These are phyloP conservation scores for Suhomyces panamericanus DNA, from an alignment of 1,139 yeast species.

Conservation along the genomic window DNA sequence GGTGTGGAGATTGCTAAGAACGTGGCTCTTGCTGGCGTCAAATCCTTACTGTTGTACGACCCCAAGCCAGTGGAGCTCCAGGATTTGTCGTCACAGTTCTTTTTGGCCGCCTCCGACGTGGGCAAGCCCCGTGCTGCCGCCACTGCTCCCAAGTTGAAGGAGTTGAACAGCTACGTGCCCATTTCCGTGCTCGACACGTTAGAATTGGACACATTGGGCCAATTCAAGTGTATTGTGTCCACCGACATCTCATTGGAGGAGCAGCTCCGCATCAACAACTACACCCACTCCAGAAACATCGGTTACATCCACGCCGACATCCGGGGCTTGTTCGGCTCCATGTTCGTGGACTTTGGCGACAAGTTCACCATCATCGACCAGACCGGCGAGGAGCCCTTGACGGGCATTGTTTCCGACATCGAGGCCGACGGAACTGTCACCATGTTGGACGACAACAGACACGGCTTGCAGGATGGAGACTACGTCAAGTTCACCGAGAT, in stretches of 20 bases:
- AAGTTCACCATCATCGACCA: conserved; percentile 78
- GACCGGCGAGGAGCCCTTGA: conserved; percentile 88
- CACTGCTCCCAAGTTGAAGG: conserved; percentile 66
- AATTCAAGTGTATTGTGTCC: conserved; percentile 79
- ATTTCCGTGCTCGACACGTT: conserved; percentile 64
- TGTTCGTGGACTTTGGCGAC: conserved; percentile 88
- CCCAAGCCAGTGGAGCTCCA: conserved; percentile 64
- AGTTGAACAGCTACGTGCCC: conserved; percentile 88
- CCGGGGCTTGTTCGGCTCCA: conserved; percentile 84
- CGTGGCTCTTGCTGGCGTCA: conserved; percentile 96
- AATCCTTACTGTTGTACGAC: conserved; percentile 84
- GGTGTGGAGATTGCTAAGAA: conserved; percentile 97
- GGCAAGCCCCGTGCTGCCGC: conserved; percentile 79
- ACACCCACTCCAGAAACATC: conserved; percentile 71
- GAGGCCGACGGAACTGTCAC: conserved; percentile 91
- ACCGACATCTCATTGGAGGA: conserved; percentile 75
- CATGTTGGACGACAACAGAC: conserved; percentile 88
- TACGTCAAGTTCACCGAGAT: conserved; percentile 87
- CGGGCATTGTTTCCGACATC: conserved; percentile 86
- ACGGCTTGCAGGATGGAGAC: conserved; percentile 91
- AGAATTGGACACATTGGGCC: conserved; percentile 49
- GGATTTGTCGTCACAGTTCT: conserved; percentile 90
- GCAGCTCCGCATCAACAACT: conserved; percentile 71
- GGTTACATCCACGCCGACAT: conserved; percentile 81
- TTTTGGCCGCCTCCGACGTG: conserved; percentile 65